Percentiles rank a stretch among this genome's conserved stretches.
Evolutionary conservation across 129 eudicot species (phyloP).

Genomic region (Scalesia atractyloides): DNA sequence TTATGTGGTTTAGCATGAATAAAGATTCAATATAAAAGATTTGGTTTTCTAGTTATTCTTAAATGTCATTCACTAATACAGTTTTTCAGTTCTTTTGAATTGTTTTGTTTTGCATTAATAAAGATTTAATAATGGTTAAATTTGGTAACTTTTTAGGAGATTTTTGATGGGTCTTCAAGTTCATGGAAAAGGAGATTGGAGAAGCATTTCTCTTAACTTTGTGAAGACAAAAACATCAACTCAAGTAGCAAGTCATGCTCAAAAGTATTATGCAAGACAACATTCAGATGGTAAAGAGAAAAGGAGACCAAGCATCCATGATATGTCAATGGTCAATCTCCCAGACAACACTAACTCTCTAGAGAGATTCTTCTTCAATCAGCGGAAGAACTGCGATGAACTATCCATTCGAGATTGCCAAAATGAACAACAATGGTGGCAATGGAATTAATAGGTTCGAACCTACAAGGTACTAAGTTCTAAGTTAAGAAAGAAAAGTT

Average conservation of each 20-base stretch:
- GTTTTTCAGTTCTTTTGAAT: too few species aligned
- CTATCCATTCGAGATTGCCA: conserved; percentile 25
- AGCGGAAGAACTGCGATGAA: background rate
- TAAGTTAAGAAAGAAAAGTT: conserved; percentile 29
- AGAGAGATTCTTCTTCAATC: conserved; percentile 21
- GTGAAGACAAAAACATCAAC: conserved; percentile 78
- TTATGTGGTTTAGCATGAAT: background rate
- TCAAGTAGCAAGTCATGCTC: conserved; percentile 97
- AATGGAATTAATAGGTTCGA: conserved; percentile 42
- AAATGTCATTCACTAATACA: too few species aligned
- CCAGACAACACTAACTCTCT: conserved; percentile 23
- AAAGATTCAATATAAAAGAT: background rate
- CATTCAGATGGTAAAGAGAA: conserved; percentile 77
- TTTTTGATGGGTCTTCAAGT: conserved; percentile 76
- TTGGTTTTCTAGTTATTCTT: too few species aligned
- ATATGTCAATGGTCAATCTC: conserved; percentile 62
- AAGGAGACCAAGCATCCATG: conserved; percentile 91
- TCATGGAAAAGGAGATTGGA: conserved; percentile 94
- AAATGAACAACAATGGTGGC: conserved; percentile 33
- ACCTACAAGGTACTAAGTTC: conserved; percentile 40
- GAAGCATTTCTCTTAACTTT: conserved; percentile 76
- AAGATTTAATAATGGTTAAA: background rate
- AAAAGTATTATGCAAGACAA: conserved; percentile 77
- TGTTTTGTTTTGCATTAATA: too few species aligned
- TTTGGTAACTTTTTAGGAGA: conserved; percentile 42